Conservation (phyloP, 2,329 filamentous ascomycete species). For the Fusarium austroafricanum region DNA sequence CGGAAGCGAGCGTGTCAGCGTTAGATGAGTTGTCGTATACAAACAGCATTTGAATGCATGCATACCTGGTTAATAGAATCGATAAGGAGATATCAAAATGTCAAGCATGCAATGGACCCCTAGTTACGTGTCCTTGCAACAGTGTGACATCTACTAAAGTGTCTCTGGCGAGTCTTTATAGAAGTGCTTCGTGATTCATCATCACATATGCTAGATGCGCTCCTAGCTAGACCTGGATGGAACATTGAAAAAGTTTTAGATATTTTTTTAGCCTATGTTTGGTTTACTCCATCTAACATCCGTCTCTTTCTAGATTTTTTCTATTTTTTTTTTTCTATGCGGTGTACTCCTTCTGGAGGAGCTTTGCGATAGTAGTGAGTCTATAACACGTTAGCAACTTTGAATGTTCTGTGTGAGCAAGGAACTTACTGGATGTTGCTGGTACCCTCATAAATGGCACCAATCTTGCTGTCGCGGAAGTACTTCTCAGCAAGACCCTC, state of each 20-base stretch:
- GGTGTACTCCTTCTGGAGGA: slow-evolving; percentile 72
- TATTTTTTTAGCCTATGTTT: slow-evolving; percentile 28
- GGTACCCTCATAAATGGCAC: slow-evolving; percentile 95
- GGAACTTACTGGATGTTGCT: slow-evolving; percentile 75
- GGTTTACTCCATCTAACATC: slow-evolving; percentile 12
- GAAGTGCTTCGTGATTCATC: background rate
- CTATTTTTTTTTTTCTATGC: slow-evolving; percentile 41
- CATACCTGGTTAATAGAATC: slow-evolving; percentile 44
- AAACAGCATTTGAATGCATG: slow-evolving; percentile 31
- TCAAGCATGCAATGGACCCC: background rate
- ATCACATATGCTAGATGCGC: background rate
- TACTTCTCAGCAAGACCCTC: slow-evolving; percentile 98
- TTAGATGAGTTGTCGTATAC: slow-evolving; percentile 30
- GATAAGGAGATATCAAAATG: slow-evolving; percentile 8
- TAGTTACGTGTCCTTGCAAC: background rate
- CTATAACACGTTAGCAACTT: slow-evolving; percentile 49
- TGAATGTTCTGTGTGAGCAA: background rate
- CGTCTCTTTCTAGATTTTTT: slow-evolving; percentile 17
- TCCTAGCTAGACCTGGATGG: no score
- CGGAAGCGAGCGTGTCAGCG: slow-evolving; percentile 28
- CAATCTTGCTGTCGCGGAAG: slow-evolving; percentile 98
- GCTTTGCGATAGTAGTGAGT: slow-evolving; percentile 72
- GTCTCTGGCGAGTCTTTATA: no score
- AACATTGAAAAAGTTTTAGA: slow-evolving; percentile 11
- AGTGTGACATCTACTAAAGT: background rate